phyloP scores from a whole-genome alignment of 2,329 filamentous ascomycete genomes.

The Pseudogymnoascus verrucosus region DNA sequence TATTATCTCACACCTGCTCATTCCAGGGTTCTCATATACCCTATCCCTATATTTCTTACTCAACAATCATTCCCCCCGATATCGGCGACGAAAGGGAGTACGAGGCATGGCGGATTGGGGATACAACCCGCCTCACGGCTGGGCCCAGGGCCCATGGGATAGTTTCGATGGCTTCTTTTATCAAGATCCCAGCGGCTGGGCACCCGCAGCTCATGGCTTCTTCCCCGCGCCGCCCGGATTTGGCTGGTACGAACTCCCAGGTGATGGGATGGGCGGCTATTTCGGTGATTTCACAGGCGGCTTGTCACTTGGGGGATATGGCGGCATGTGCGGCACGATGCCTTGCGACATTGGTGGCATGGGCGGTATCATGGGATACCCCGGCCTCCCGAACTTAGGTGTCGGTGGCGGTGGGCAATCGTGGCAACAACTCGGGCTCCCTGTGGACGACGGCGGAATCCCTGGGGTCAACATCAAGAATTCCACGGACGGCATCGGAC shows the following conservation, averaged over 20 bases:
- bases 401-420: background rate
- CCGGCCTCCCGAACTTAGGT: background rate
- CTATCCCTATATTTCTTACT: background rate
- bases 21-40: background rate
- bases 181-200: background rate
- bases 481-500: constrained; percentile 47
- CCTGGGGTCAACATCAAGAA: constrained; percentile 49
- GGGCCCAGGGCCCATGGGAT: constrained; percentile 18
- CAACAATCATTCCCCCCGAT: background rate
- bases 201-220: background rate
- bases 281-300: background rate
- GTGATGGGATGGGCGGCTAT: background rate
- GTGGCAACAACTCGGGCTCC: constrained; percentile 1
- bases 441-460: constrained; percentile 25
- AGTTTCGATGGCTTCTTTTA: background rate
- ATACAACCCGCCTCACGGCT: constrained; percentile 23
- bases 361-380: constrained; percentile 5
- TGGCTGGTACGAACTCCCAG: background rate
- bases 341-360: background rate
- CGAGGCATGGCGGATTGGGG: constrained; percentile 15
- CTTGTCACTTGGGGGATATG: background rate
- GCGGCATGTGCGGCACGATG: background rate
- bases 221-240: constrained; percentile 2
- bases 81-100: background rate
- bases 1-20: background rate